Conservation (phyloP, 345 rosid species). For the Heritiera fomes region DNA sequence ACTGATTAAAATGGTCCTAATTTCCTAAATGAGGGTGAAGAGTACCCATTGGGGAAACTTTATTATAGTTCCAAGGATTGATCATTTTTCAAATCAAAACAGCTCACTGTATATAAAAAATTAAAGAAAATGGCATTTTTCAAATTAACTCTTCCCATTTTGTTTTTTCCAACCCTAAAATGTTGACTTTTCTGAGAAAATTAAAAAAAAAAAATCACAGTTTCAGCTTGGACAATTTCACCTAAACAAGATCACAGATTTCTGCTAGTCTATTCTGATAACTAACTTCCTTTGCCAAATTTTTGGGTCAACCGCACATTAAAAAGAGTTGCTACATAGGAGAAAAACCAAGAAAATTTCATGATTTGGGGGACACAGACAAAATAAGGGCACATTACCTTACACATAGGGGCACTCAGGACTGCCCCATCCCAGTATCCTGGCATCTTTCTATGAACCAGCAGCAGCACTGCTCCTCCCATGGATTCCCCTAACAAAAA, state of each 20-base stretch:
- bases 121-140: not conserved
- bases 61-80: not conserved
- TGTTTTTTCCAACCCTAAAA: too few relatives aligned
- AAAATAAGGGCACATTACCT: constrained; percentile 39
- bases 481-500: constrained; percentile 79
- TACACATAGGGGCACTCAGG: constrained; percentile 87
- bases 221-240: not conserved
- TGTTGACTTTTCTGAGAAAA: not conserved
- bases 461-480: constrained; percentile 81
- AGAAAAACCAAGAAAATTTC: not conserved
- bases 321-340: not conserved
- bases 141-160: not conserved
- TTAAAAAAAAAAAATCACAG: not conserved
- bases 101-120: not conserved
- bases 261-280: too few relatives aligned
- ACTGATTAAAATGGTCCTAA: too few relatives aligned
- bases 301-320: not conserved
- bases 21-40: too few relatives aligned
- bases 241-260: too few relatives aligned
- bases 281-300: too few relatives aligned
- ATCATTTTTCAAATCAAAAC: not conserved
- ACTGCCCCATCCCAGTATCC: constrained; percentile 80
- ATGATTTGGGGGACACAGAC: too few relatives aligned
- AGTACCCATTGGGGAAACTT: not conserved
- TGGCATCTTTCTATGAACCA: constrained; percentile 63